Evolutionary conservation across 352 stramenopile genomes (phyloP).

Genomic region (Globisporangium cederbergense): DNA sequence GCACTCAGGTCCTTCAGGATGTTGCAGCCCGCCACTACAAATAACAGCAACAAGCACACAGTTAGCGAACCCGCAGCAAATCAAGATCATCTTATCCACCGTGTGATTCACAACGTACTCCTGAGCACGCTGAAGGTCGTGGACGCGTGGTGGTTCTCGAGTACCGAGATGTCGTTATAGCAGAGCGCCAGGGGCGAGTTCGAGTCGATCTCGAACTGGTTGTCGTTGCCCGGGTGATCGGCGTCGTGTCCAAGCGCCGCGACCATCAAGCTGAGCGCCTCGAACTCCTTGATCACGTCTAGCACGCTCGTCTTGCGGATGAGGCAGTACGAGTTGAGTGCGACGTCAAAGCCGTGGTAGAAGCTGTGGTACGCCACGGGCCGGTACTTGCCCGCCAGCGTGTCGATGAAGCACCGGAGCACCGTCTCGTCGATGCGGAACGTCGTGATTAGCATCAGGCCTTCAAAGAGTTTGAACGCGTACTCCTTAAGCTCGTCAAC

Average conservation of each 20-base stretch:
- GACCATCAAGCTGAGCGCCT: conserved; percentile 78
- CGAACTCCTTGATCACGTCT: conserved; percentile 66
- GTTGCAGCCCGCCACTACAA: conserved; percentile 45
- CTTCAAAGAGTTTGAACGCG: conserved; percentile 60
- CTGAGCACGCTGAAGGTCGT: conserved; percentile 66
- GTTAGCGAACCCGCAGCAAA: background rate
- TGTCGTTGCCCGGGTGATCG: conserved; percentile 87
- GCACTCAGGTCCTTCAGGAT: conserved; percentile 54
- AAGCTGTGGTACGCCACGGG: conserved; percentile 85
- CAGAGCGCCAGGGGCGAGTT: conserved; percentile 71
- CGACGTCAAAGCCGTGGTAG: conserved; percentile 83
- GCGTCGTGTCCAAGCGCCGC: conserved; percentile 82
- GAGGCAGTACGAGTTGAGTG: conserved; percentile 58
- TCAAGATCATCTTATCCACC: background rate
- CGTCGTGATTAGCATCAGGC: conserved; percentile 51
- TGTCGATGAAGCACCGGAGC: conserved; percentile 52
- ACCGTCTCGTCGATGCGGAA: conserved; percentile 57
- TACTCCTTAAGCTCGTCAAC: conserved; percentile 54
- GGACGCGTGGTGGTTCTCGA: conserved; percentile 87
- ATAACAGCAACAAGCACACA: background rate
- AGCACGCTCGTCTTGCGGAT: conserved; percentile 50
- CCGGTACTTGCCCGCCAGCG: conserved; percentile 55
- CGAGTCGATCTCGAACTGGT: conserved; percentile 87
- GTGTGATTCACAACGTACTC: conserved; percentile 24
- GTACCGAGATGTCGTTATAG: conserved; percentile 89